A percentile compares a stretch with the other conserved stretches of the same genome.
Conservation (phyloP, 2,329 filamentous ascomycete genomes). For the Westerdykella aurantiaca region DNA sequence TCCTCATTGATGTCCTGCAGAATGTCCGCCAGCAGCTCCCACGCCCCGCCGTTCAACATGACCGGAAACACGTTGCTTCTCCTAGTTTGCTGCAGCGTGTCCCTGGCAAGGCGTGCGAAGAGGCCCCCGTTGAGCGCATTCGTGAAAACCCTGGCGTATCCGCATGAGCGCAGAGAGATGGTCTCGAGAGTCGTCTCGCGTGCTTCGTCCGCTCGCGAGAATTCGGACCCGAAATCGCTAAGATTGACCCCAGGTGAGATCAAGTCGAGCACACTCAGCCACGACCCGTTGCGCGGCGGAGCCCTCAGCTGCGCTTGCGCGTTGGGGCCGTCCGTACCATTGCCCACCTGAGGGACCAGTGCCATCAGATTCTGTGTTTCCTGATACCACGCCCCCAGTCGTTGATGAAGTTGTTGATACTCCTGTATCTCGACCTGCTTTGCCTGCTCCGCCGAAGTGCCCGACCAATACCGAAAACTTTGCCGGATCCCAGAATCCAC, state of each 20-base stretch:
- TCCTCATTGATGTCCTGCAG: slow-evolving; percentile 32
- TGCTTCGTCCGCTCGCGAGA: slow-evolving; percentile 26
- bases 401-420: not conserved
- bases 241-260: slow-evolving; percentile 47
- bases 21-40: slow-evolving; percentile 36
- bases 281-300: slow-evolving; percentile 42
- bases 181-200: slow-evolving; percentile 33
- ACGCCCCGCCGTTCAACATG: slow-evolving; percentile 35
- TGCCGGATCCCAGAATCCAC: too few relatives aligned
- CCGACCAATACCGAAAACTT: too few relatives aligned
- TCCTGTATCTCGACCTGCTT: slow-evolving; percentile 8
- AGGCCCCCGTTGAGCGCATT: not conserved
- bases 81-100: slow-evolving; percentile 2
- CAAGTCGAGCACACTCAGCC: slow-evolving; percentile 46
- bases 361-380: too few relatives aligned
- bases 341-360: too few relatives aligned
- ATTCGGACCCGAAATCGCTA: slow-evolving; percentile 35
- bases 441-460: too few relatives aligned
- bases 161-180: slow-evolving; percentile 56
- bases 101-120: not conserved
- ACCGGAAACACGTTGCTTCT: slow-evolving; percentile 26
- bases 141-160: slow-evolving; percentile 43
- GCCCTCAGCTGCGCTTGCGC: slow-evolving; percentile 29
- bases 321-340: slow-evolving; percentile 1
- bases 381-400: not conserved